Evolutionary conservation across 805 yeast genomes (phyloP).

Genomic region (Saturnispora sekii): DNA sequence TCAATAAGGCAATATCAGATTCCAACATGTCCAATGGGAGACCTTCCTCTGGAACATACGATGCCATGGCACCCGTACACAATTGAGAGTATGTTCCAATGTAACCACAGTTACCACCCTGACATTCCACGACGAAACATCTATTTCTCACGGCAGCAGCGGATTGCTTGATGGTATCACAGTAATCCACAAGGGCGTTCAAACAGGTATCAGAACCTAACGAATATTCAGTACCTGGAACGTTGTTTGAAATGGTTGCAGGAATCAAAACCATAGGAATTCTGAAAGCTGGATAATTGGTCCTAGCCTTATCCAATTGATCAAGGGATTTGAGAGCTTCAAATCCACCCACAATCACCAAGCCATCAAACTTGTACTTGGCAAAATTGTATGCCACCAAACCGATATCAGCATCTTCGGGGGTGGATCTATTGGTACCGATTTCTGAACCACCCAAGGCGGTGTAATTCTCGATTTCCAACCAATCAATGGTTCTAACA

Average conservation of each 20-base stretch:
- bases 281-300: slow-evolving; percentile 57
- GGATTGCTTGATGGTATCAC: slow-evolving; percentile 71
- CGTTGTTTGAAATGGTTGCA: slow-evolving; percentile 72
- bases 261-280: slow-evolving; percentile 75
- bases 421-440: slow-evolving; percentile 69
- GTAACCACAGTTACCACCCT: slow-evolving; percentile 79
- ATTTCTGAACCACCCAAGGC: slow-evolving; percentile 71
- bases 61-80: slow-evolving; percentile 63
- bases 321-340: slow-evolving; percentile 69
- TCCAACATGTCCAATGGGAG: slow-evolving; percentile 50
- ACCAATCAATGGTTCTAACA: slow-evolving; percentile 53
- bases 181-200: slow-evolving; percentile 59
- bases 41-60: slow-evolving; percentile 70
- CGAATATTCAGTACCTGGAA: slow-evolving; percentile 75
- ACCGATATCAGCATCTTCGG: slow-evolving; percentile 58
- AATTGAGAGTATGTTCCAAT: slow-evolving; percentile 62
- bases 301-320: slow-evolving; percentile 52
- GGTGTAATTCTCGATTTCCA: slow-evolving; percentile 66
- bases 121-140: slow-evolving; percentile 73
- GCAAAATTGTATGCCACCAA: slow-evolving; percentile 63
- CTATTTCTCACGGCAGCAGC: slow-evolving; percentile 73
- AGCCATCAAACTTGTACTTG: slow-evolving; percentile 59
- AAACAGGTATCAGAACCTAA: slow-evolving; percentile 69
- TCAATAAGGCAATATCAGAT: slow-evolving; percentile 53
- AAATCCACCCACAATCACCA: slow-evolving; percentile 71